Conservation (phyloP, 768 basidiomycete species). For the Suillus brevipes region DNA sequence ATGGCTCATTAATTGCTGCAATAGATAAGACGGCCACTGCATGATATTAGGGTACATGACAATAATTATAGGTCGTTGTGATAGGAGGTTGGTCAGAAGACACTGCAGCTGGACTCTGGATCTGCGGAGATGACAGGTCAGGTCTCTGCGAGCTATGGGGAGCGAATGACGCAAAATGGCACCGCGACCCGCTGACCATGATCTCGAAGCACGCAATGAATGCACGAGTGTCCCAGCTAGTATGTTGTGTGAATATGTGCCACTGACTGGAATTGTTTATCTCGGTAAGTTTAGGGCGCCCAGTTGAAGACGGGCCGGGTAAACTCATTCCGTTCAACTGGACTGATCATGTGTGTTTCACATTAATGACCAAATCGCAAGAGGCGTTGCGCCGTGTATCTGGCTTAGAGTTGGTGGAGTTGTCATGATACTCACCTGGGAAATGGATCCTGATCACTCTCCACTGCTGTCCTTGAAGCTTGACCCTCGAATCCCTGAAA, state of each 20-base stretch:
- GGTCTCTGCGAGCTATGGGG: neutral
- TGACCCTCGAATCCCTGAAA: neutral
- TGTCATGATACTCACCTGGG: neutral
- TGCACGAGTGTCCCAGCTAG: neutral
- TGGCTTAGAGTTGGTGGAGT: neutral
- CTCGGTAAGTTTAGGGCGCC: neutral
- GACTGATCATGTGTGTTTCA: neutral
- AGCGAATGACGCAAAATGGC: neutral
- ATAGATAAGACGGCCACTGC: neutral
- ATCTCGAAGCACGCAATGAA: neutral
- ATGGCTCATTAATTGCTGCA: conserved; percentile 7
- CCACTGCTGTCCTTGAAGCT: neutral
- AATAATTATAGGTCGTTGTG: neutral
- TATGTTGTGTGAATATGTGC: neutral
- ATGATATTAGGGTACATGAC: neutral
- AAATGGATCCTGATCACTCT: neutral
- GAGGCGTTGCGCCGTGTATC: neutral
- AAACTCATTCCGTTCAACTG: neutral
- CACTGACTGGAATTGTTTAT: neutral
- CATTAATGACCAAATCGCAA: neutral
- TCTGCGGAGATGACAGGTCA: neutral
- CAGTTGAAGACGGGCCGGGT: neutral
- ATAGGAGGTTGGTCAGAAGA: conserved; percentile 3
- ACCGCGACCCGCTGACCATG: neutral
- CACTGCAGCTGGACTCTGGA: neutral